Evolutionary conservation across 805 yeast species (phyloP), one percentile per base, ranked within the genome.

Genomic region (Torulaspora delbrueckii): DNA sequence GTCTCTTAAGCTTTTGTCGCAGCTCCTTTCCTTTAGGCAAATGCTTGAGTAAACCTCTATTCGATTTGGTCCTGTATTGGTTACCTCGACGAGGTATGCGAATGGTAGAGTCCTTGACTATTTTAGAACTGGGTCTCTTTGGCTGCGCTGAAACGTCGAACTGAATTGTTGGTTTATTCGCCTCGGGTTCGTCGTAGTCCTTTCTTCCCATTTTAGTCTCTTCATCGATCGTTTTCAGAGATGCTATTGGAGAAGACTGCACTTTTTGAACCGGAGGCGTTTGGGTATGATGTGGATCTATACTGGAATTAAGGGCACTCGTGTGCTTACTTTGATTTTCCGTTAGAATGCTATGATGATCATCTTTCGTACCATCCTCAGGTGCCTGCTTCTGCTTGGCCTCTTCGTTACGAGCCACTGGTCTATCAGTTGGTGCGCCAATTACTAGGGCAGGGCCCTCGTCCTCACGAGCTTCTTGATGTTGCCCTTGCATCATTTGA

Each of bases 391-490:
- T 26, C 13, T 18, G 3, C 12, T n/a, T 24, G 5, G 23, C 28
- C 16, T 10, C 14, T 24, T 36, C 24, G 13, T 9, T 8, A 18
- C n/a, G 25, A 19, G 8, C 19, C 19, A 16, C 14, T 9, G 28
- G 22, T 23, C 40, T 42, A 25, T 52, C 56, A 27, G 56, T 49
- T 23, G 98, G 96, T 0, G 93, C 82, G 48, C 76, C 76, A 36
- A 89, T 83, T 6, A 83, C 79, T 28, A 88, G 65, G 1, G 91
- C 89, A 4, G 91, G 93, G 0, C 91, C 95, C 30, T 82, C 79
- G 28, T 79, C 83, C 19, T 73, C 75, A 14, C 46, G 56, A 32
- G 63, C 60, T 19, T 60, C 64, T n/a, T 66, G 68, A 45, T 73
- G 74, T 33, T 73, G 70, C 43, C 75, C 73, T 54, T 84, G 84